phyloP scores from a whole-genome alignment of 345 rosid species.

The Iberis pinnata region DNA sequence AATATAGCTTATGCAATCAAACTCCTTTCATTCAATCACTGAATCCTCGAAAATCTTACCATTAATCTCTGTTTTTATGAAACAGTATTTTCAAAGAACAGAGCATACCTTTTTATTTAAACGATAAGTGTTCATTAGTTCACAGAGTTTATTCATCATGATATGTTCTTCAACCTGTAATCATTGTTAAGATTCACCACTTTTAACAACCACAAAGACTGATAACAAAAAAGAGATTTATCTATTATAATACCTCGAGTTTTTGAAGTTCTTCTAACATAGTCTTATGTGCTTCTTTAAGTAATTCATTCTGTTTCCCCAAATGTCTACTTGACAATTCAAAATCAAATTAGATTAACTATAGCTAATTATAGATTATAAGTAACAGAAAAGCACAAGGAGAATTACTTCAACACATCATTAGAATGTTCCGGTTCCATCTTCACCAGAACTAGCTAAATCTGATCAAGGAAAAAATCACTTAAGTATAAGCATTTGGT shows the following conservation, averaged over 20 bases:
- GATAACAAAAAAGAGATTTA: too few relatives aligned
- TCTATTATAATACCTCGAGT: conserved; percentile 37
- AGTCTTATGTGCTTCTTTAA: conserved; percentile 34
- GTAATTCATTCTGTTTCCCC: conserved; percentile 54
- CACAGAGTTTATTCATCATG: conserved; percentile 66
- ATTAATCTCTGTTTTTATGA: neutral
- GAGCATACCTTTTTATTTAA: conserved; percentile 32
- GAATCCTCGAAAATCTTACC: neutral
- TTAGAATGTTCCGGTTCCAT: conserved; percentile 27
- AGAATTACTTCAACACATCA: conserved; percentile 22
- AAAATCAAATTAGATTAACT: neutral
- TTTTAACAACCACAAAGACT: too few relatives aligned
- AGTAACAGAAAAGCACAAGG: conserved; percentile 13
- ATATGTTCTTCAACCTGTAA: conserved; percentile 74
- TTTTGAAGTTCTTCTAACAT: conserved; percentile 46
- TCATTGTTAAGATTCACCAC: neutral
- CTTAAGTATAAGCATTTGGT: too few relatives aligned
- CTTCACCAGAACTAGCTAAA: neutral
- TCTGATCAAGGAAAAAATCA: too few relatives aligned
- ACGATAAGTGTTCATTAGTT: conserved; percentile 44
- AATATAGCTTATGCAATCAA: too few relatives aligned
- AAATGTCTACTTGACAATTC: conserved; percentile 36
- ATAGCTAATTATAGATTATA: neutral
- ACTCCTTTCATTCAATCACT: too few relatives aligned
- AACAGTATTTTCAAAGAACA: neutral